These are phyloP conservation scores for Kokia cookei DNA, from an alignment of 441 rosid species.

Conservation along the genomic window DNA sequence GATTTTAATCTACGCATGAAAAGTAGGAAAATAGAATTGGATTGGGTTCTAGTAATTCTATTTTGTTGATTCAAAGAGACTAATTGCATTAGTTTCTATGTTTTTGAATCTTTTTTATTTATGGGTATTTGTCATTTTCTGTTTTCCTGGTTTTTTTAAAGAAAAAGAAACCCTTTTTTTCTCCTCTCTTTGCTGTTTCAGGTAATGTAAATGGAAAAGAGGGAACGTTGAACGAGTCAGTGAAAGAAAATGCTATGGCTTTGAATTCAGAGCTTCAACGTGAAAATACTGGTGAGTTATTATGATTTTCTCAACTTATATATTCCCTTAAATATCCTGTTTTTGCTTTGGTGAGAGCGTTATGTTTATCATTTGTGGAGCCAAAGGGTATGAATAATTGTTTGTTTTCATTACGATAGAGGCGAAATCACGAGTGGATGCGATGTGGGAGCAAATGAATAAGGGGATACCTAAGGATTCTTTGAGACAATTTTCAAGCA, in stretches of 20 bases:
- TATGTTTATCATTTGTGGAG: not conserved
- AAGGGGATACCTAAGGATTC: conserved; percentile 30
- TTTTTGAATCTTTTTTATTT: not conserved
- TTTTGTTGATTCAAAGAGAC: not conserved
- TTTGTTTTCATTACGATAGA: conserved; percentile 17
- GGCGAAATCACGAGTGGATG: conserved; percentile 35
- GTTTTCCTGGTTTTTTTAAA: not conserved
- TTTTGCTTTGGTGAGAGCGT: not conserved
- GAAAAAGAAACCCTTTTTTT: not conserved
- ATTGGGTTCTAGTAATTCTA: not conserved
- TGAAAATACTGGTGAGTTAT: conserved; percentile 25
- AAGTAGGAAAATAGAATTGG: not conserved
- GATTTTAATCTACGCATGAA: not conserved
- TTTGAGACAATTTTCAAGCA: conserved; percentile 22
- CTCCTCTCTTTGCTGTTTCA: not conserved
- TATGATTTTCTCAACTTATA: not conserved
- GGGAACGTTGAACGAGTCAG: conserved; percentile 21
- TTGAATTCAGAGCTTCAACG: conserved; percentile 15
- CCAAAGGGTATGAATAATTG: not conserved
- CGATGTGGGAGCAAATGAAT: conserved; percentile 69
- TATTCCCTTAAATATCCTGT: not conserved
- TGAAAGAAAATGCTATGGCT: conserved; percentile 16
- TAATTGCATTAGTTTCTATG: not conserved
- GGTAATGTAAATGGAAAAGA: conserved; percentile 20
- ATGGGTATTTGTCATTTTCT: not conserved